Evolutionary conservation across 2,329 filamentous ascomycete genomes (phyloP), one percentile per base, ranked within the genome.

Genomic region (Pochonia chlamydosporia): DNA sequence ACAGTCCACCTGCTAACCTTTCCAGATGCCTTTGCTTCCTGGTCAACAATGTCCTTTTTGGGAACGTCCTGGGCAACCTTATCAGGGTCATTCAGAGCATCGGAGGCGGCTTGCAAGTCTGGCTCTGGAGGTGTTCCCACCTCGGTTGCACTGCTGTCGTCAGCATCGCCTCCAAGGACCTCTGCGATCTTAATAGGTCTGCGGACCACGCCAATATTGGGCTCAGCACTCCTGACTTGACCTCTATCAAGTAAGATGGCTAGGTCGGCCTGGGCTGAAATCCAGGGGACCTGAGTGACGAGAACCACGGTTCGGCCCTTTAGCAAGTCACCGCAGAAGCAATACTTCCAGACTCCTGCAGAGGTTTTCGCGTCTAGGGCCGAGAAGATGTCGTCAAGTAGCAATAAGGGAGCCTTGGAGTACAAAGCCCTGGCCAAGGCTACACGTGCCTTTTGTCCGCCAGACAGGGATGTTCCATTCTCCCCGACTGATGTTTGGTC

Each of bases 331-430:
- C 71, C 67, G 49, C 78, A 80, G 55, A 83, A 82, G 53, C 75
- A 80, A 46, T 73, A 66, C 48, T 77, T 71, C 73, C 78, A 82
- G 2, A 83, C 67, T 3, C 69, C 65, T 14, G 75, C 73, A 1
- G 75, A 73, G 0, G 79, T 82, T 53, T 79, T 78, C 16, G 78
- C 71, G 54, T 82, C 79, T 1, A 82, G 65, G 0, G 79, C 79
- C 1, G 78, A 78, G 52, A 82, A 79, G 3, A 81, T 70, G 49
- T 82, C 79, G 51, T 82, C 79, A 1, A 82, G 69, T 1, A 82
- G 63, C 20, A 82, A 63, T 2, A 81, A 65, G 2, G 74, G 66
- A 0, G 78, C 71, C 46, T 73, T 74, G 1, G 78, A 81, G 58
- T 82, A 82, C 1, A 82, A 58, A 6, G 78, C 74, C 48, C 79